Evolutionary conservation across 2,329 filamentous ascomycete species (phyloP), one percentile per base, ranked within the genome.

Genomic region (Diaporthe batatas): DNA sequence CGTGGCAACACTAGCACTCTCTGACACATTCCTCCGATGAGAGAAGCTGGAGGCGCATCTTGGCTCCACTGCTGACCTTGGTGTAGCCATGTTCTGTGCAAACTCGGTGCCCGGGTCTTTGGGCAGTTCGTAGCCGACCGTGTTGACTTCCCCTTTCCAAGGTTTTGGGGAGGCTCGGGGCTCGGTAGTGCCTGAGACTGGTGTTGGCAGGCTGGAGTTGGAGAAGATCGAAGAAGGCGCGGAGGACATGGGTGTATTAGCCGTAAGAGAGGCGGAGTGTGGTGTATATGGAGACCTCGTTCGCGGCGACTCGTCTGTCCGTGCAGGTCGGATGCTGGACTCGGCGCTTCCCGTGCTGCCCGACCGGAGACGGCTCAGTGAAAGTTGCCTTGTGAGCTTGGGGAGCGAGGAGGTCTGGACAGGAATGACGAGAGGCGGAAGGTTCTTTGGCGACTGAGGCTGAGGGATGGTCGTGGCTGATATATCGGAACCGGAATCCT

Each of bases 381-480:
- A 86, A 10, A 83, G 76, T 76, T 86, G 82, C 25, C 80, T 80
- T 47, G 80, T 80, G 25, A 84, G 76, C 6, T 79, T 77, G 3
- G 81, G 78, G 34, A 79, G 75, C 18, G 80, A 70, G 32, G 80
- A 78, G 65, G 76, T 79, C 23, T 81, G 82, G 14, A 77, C 76
- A 12, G 89, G 90, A 73, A 91, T 91, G 51, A 90, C 85, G 29
- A 91, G 84, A 34, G 89, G 90, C 1, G 89, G 80, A 8, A 91
- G 83, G 58, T 83, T 84, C 79, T 85, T 90, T 23, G 88, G 88
- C 14, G 88, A 89, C 49, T 85, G 79, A n/a, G 83, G 85, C 70
- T 81, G 82, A 70, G 77, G 80, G 72, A 69, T 76, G 72, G n/a
- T 79, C 75, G 14, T 77, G 74, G 25, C 76, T 75, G 77, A 74